A percentile compares a stretch with the other conserved stretches of the same genome.
These are phyloP conservation scores for Boletellus dicymbophilus DNA, from an alignment of 1,284 basidiomycete species.

Conservation along the genomic window DNA sequence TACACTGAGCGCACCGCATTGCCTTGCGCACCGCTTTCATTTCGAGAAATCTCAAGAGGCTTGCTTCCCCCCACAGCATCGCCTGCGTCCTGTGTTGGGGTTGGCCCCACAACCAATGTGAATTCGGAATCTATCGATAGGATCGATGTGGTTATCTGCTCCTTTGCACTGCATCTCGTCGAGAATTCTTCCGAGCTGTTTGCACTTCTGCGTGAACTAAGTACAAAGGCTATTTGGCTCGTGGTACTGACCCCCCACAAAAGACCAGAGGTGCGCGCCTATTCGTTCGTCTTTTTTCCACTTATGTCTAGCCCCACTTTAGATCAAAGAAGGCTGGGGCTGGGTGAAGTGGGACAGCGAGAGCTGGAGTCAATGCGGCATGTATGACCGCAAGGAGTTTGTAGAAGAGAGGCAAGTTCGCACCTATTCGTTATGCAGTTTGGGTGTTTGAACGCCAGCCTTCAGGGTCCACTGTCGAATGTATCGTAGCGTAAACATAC, in stretches of 20 bases:
- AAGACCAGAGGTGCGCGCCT: conserved; percentile 61
- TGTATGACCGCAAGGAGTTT: conserved; percentile 45
- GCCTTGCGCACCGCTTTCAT: conserved; percentile 50
- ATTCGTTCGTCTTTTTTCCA: neutral
- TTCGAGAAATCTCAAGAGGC: conserved; percentile 54
- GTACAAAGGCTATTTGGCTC: conserved; percentile 62
- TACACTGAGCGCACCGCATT: conserved; percentile 49
- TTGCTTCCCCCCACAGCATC: conserved; percentile 38
- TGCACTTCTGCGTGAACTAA: conserved; percentile 63
- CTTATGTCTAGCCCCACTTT: neutral
- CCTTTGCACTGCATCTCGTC: conserved; percentile 73
- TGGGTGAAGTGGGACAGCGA: conserved; percentile 69
- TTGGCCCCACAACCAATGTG: neutral
- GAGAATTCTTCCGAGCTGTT: conserved; percentile 63
- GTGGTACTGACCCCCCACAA: conserved; percentile 74
- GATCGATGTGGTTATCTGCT: conserved; percentile 68
- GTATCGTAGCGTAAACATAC: conserved; percentile 26
- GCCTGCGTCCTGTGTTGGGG: conserved; percentile 13
- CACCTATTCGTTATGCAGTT: neutral
- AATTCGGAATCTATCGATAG: conserved; percentile 3
- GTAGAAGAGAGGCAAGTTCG: conserved; percentile 54
- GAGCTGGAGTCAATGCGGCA: conserved; percentile 49
- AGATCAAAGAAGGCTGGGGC: conserved; percentile 78
- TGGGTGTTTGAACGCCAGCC: neutral
- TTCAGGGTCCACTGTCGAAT: conserved; percentile 32